A percentile compares a stretch with the other conserved stretches of the same genome.
Conservation (phyloP, 2,329 filamentous ascomycete species). For the Ascochyta rabiei region DNA sequence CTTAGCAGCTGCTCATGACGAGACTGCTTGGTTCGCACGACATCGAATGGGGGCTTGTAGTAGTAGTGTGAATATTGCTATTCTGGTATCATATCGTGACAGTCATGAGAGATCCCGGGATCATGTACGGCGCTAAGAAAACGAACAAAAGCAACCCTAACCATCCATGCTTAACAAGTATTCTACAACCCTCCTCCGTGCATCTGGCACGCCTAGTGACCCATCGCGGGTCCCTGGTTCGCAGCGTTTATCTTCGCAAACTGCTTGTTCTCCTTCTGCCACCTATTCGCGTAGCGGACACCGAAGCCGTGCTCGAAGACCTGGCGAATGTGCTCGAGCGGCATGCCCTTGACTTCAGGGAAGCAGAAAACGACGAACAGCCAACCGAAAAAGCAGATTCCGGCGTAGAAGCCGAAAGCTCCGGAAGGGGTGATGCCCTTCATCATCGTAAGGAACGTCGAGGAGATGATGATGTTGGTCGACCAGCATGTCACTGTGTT, state of each 20-base stretch:
- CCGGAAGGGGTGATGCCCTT: conserved; percentile 46
- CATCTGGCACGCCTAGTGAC: conserved; percentile 18
- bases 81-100: conserved; percentile 4
- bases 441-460: conserved; percentile 50
- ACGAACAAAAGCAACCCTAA: neutral
- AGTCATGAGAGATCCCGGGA: conserved; percentile 1
- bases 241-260: conserved; percentile 36
- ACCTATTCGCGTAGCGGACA: conserved; percentile 41
- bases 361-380: conserved; percentile 46
- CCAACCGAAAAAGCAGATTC: conserved; percentile 46
- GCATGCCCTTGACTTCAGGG: conserved; percentile 46
- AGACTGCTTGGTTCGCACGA: too few relatives aligned
- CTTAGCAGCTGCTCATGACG: too few relatives aligned
- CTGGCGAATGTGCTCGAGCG: conserved; percentile 44
- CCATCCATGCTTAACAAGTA: neutral
- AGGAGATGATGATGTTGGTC: conserved; percentile 46
- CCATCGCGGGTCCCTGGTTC: conserved; percentile 25
- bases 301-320: conserved; percentile 47
- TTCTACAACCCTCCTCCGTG: neutral
- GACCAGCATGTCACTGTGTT: conserved; percentile 43
- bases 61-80: neutral
- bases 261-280: conserved; percentile 48
- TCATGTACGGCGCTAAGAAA: neutral
- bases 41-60: neutral
- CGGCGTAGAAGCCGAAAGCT: conserved; percentile 49